These are phyloP conservation scores for Viridothelium virens DNA, from an alignment of 495 filamentous ascomycete species.

Conservation along the genomic window DNA sequence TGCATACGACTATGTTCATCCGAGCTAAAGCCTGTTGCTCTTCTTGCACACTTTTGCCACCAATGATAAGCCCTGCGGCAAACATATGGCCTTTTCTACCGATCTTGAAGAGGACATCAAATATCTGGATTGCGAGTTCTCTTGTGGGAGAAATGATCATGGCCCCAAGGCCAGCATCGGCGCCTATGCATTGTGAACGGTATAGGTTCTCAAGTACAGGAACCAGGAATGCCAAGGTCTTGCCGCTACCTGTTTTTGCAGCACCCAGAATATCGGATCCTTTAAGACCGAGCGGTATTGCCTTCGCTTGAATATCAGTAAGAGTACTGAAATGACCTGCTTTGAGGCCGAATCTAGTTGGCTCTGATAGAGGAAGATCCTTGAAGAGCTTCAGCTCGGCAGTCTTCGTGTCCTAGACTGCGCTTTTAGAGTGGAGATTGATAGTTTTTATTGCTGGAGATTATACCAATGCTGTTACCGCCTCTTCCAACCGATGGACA, in stretches of 20 bases:
- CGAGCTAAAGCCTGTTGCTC: slow-evolving; percentile 76
- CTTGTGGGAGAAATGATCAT: slow-evolving; percentile 90
- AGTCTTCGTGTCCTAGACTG: slow-evolving; percentile 23
- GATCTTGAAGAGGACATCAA: slow-evolving; percentile 86
- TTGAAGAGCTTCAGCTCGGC: slow-evolving; percentile 47
- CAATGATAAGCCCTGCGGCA: slow-evolving; percentile 88
- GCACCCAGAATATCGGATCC: slow-evolving; percentile 87
- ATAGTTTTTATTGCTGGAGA: neutral
- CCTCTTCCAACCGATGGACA: neutral
- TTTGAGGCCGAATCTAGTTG: slow-evolving; percentile 72
- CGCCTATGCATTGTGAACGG: slow-evolving; percentile 76
- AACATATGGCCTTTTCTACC: slow-evolving; percentile 77
- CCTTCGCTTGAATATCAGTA: slow-evolving; percentile 85
- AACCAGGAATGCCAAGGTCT: slow-evolving; percentile 88
- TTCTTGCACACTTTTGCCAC: slow-evolving; percentile 83
- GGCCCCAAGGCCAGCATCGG: slow-evolving; percentile 78
- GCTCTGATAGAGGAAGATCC: slow-evolving; percentile 76
- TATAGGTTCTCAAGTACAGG: slow-evolving; percentile 95
- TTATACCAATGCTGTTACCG: neutral
- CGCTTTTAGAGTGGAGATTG: neutral
- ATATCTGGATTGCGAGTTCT: slow-evolving; percentile 94
- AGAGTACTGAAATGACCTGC: slow-evolving; percentile 82
- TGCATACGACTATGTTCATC: slow-evolving; percentile 98
- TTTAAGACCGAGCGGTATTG: slow-evolving; percentile 77
- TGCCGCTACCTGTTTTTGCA: slow-evolving; percentile 93